phyloP scores from a whole-genome alignment of 2,329 filamentous ascomycete genomes.

The Fusarium mexicanum region DNA sequence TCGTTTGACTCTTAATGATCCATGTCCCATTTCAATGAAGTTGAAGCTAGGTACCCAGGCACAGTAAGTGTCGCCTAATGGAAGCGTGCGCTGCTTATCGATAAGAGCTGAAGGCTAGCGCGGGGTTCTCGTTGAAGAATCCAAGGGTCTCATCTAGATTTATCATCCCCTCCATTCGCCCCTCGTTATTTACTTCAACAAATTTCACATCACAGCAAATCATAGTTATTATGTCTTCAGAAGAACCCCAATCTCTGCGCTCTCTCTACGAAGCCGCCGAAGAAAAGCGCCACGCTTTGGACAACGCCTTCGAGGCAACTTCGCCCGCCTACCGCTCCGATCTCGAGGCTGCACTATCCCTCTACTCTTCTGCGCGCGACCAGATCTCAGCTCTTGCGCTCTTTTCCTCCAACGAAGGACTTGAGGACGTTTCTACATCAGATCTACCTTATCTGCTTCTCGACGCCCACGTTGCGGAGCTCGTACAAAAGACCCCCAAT shows the following conservation, averaged over 20 bases:
- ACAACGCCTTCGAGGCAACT: slow-evolving; percentile 71
- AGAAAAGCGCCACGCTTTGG: slow-evolving; percentile 64
- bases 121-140: slow-evolving; percentile 29
- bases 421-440: slow-evolving; percentile 87
- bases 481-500: slow-evolving; percentile 74
- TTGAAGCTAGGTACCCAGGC: neutral
- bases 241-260: slow-evolving; percentile 61
- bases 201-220: neutral
- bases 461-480: slow-evolving; percentile 81
- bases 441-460: slow-evolving; percentile 87
- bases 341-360: slow-evolving; percentile 71
- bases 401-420: slow-evolving; percentile 88
- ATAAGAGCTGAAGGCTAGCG: slow-evolving; percentile 35
- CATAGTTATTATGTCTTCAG: slow-evolving; percentile 45
- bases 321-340: slow-evolving; percentile 73
- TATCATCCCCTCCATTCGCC: slow-evolving; percentile 24
- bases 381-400: slow-evolving; percentile 77
- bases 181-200: neutral
- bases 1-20: neutral
- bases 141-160: slow-evolving; percentile 22
- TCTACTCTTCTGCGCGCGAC: slow-evolving; percentile 77
- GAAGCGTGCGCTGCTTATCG: slow-evolving; percentile 23
- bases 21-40: neutral
- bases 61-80: neutral
- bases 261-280: slow-evolving; percentile 62